phyloP scores from a whole-genome alignment of 2,329 filamentous ascomycete genomes.

The Neofusicoccum sp. region DNA sequence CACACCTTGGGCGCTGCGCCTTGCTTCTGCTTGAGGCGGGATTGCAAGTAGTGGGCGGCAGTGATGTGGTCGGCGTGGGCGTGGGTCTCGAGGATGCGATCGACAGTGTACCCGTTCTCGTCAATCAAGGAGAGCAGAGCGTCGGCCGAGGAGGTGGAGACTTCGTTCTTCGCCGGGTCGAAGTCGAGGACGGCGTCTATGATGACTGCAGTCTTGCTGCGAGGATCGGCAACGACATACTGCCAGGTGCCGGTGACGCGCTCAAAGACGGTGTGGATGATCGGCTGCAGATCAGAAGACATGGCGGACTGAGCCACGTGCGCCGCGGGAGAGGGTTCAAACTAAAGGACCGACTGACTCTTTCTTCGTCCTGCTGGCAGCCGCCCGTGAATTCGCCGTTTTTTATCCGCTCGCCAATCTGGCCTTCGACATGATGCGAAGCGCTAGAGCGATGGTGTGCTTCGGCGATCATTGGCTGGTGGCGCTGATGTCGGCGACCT shows the following conservation, averaged over 20 bases:
- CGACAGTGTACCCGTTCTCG: constrained; percentile 49
- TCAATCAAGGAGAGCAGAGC: constrained; percentile 46
- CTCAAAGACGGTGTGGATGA: constrained; percentile 36
- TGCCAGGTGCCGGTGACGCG: constrained; percentile 56
- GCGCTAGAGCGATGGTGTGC: no score
- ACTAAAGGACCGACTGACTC: no score
- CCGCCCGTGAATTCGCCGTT: no score
- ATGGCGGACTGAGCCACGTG: no score
- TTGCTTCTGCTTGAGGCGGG: constrained; percentile 45
- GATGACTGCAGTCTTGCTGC: constrained; percentile 51
- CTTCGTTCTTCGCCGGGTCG: constrained; percentile 42
- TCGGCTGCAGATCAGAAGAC: not conserved
- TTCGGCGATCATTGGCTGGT: no score
- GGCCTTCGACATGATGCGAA: no score
- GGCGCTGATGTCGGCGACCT: not conserved
- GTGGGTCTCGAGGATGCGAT: constrained; percentile 61
- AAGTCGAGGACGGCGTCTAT: constrained; percentile 64
- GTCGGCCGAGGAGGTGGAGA: constrained; percentile 56
- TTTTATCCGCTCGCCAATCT: no score
- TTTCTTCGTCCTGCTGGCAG: no score
- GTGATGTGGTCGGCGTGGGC: constrained; percentile 62
- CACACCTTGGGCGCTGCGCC: constrained; percentile 45
- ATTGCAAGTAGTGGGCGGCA: constrained; percentile 50
- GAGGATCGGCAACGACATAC: constrained; percentile 58
- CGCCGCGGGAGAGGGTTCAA: no score